Percentiles rank a stretch among this genome's conserved stretches.
Evolutionary conservation across 345 rosid species (phyloP).

Genomic region (Brassica rapa): DNA sequence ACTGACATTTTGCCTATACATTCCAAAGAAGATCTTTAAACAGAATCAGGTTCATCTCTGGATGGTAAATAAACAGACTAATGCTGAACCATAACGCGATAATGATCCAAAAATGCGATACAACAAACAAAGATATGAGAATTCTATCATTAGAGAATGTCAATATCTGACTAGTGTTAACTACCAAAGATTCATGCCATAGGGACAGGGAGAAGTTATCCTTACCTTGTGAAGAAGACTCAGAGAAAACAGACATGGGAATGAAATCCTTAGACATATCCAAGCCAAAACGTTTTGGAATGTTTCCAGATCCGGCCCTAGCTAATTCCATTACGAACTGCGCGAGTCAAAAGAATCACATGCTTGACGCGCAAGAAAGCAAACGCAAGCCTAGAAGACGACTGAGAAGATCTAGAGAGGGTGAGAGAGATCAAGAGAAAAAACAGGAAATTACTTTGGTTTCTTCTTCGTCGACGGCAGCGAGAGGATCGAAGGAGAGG

Average conservation of each 20-base stretch:
- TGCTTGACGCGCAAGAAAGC: background rate
- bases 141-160: background rate
- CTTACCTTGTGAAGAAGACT: slow-evolving; percentile 60
- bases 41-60: background rate
- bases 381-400: background rate
- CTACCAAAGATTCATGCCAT: background rate
- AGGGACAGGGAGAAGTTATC: background rate
- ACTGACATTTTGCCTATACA: slow-evolving; percentile 53
- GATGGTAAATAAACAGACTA: background rate
- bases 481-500: slow-evolving; percentile 67
- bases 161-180: background rate
- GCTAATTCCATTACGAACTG: slow-evolving; percentile 51
- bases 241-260: slow-evolving; percentile 71
- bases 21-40: slow-evolving; percentile 19
- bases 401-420: background rate
- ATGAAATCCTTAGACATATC: slow-evolving; percentile 77
- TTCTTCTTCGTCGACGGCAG: slow-evolving; percentile 54
- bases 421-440: background rate
- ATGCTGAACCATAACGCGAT: background rate
- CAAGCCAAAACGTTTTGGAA: slow-evolving; percentile 65
- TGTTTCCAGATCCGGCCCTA: slow-evolving; percentile 62
- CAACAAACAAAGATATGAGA: slow-evolving; percentile 5
- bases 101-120: background rate
- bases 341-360: background rate
- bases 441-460: slow-evolving; percentile 13